Base-by-base conservation (phyloP, 345 rosid genomes). In the Aethionema arabicum region DNA sequence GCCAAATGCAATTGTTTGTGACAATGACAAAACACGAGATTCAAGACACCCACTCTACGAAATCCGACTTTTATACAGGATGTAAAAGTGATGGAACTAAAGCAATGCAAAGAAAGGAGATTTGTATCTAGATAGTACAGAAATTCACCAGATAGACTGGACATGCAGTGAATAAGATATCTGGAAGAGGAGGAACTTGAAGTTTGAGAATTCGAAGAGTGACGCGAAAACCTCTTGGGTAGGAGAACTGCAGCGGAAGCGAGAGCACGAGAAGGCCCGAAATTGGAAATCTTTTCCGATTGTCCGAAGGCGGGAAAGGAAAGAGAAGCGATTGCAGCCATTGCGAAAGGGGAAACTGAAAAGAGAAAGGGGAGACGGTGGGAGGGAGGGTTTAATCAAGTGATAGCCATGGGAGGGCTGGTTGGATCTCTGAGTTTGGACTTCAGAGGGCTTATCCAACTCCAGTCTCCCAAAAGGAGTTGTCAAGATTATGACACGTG, bases 241-340 rank as follows among this genome's bases (percentile, higher is more conserved):
- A 80, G 59, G 16, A 85, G 82, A 51, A 66, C 56, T 11, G 60
- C 67, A 7, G 78, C 74, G 31, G 89, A 77, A 35, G 76, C 61
- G 32, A 76, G 53, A 55, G 70, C 78, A 39, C 76, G 60, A 40
- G 72, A 67, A 7, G 79, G 13, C 50, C 75, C 55, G 36, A 72
- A 74, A 59, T 52, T 41, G 63, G 77, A 76, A 12, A 79, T 68
- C 70, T 57, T 71, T 5, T 79, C 76, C 7, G 87, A 66, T 46
- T 78, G 85, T 42, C 76, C 74, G 9, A 92, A 60, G 5, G 93
- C 84, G 39, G 93, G 64, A 59, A 86, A 85, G n/a, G 91, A 87
- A 30, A 88, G 70, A 9, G 87, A 85, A 73, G 85, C 68, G 40
- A 83, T 77, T 13, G 92, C 77, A 59, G 96, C 96, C 89, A 85